Conservation (phyloP, 495 filamentous ascomycete genomes). For the Usnea hakonensis region DNA sequence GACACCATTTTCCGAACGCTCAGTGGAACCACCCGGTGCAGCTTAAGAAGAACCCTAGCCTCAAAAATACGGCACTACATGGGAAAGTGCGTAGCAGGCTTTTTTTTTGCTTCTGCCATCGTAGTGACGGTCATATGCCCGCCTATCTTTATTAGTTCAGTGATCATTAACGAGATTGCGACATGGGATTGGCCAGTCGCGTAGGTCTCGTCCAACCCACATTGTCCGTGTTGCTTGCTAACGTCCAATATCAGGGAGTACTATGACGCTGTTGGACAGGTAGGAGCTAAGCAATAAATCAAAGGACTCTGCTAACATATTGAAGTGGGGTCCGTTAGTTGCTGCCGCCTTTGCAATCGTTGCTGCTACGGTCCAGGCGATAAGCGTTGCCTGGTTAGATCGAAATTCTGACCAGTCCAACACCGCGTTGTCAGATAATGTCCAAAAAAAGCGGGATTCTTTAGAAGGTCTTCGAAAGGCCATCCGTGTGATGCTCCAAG, state of each 20-base stretch:
- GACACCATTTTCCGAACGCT: background rate
- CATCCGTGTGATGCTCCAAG: background rate
- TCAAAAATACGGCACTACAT: background rate
- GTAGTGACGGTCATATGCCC: background rate
- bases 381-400: background rate
- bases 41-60: background rate
- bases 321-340: background rate
- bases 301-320: background rate
- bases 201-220: background rate
- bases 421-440: background rate
- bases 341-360: background rate
- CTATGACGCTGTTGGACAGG: slow-evolving; percentile 4
- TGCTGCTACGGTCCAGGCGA: background rate
- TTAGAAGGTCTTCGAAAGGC: background rate
- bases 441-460: background rate
- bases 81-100: background rate
- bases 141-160: background rate
- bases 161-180: slow-evolving; percentile 1
- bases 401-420: background rate
- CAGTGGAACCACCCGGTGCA: background rate
- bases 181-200: background rate
- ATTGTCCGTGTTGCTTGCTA: background rate
- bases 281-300: background rate
- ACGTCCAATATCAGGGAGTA: background rate
- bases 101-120: background rate